Conservation (phyloP, 129 eudicot genomes). For the Tagetes erecta region DNA sequence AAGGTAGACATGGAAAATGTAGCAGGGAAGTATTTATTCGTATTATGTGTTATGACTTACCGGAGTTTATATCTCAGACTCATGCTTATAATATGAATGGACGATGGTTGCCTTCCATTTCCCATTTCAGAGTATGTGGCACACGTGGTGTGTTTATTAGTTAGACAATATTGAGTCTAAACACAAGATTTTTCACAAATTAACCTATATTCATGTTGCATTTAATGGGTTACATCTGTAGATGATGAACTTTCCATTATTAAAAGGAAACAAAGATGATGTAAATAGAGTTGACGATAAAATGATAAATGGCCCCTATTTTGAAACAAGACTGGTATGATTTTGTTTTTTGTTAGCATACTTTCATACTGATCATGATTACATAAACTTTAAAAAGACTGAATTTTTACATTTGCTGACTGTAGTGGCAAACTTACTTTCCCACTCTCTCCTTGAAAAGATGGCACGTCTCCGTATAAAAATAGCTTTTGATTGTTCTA, state of each 20-base stretch:
- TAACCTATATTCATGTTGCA: not conserved
- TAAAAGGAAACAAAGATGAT: slow-evolving; percentile 1
- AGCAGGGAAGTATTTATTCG: slow-evolving; percentile 1
- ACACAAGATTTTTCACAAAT: not conserved
- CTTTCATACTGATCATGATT: slow-evolving; percentile 18
- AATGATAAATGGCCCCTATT: not conserved
- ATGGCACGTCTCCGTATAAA: slow-evolving; percentile 23
- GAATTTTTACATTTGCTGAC: slow-evolving; percentile 7
- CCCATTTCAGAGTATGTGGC: not conserved
- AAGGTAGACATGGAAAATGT: not conserved
- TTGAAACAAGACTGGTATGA: not conserved
- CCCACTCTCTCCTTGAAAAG: slow-evolving; percentile 3
- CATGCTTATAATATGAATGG: not conserved
- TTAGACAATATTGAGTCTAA: not conserved
- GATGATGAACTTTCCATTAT: not conserved
- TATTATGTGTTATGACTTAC: not conserved
- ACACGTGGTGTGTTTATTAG: not conserved
- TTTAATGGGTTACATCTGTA: not conserved
- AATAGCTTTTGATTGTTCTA: slow-evolving; percentile 22
- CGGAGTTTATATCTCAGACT: not conserved
- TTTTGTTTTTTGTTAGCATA: slow-evolving; percentile 9
- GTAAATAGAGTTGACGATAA: not conserved
- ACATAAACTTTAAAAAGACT: not conserved
- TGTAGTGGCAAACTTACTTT: not conserved
- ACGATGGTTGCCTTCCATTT: not conserved